Percentiles rank a stretch among this genome's conserved stretches.
These are phyloP conservation scores for Penicillium thymicola DNA, from an alignment of 2,329 filamentous ascomycete genomes.

Conservation along the genomic window DNA sequence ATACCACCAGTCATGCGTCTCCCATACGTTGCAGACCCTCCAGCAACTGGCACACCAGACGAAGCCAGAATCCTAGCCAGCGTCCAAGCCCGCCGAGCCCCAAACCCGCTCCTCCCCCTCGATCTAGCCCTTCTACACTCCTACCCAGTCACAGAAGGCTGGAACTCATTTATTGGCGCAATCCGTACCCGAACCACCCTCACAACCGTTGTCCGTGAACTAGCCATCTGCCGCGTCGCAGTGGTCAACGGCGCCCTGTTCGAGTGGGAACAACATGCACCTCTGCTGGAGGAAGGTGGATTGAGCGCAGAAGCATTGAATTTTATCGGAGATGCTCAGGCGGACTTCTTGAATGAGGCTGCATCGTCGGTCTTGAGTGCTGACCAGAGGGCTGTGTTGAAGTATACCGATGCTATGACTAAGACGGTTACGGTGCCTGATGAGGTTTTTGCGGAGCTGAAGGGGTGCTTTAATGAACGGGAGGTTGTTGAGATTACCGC, in stretches of 20 bases:
- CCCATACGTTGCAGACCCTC: constrained; percentile 52
- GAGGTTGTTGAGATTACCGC: constrained; percentile 80
- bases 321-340: constrained; percentile 32
- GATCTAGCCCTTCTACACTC: constrained; percentile 55
- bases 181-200: constrained; percentile 54
- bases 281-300: constrained; percentile 62
- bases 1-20: constrained; percentile 48
- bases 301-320: constrained; percentile 49
- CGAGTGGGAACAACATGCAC: constrained; percentile 78
- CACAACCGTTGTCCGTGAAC: constrained; percentile 60
- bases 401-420: constrained; percentile 83
- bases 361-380: constrained; percentile 47
- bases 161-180: constrained; percentile 57
- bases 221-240: constrained; percentile 77
- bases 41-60: constrained; percentile 44
- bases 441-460: constrained; percentile 63
- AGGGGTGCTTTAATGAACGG: constrained; percentile 60
- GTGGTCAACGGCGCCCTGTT: constrained; percentile 79
- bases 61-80: constrained; percentile 52
- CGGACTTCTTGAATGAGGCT: constrained; percentile 25
- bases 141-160: constrained; percentile 56
- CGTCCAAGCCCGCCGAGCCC: constrained; percentile 51
- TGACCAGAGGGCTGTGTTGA: constrained; percentile 65
- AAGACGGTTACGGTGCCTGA: constrained; percentile 67
- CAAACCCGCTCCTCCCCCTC: constrained; percentile 50